phyloP scores from a whole-genome alignment of 139 green algal genomes.

The Deuterostichococcus epilithicus region DNA sequence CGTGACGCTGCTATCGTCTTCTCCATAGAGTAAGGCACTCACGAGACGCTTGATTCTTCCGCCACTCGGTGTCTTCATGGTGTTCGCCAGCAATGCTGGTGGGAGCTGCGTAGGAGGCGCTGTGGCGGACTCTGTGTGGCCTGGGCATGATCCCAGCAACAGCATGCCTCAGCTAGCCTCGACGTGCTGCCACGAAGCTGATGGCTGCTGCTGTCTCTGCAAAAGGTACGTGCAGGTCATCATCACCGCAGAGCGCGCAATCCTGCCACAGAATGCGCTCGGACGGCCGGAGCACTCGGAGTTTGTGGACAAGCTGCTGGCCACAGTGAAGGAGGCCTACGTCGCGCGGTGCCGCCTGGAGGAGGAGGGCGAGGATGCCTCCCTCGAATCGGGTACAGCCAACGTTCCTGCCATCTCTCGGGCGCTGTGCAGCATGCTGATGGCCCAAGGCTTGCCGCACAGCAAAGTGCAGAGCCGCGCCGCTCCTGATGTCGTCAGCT shows the following conservation, averaged over 20 bases:
- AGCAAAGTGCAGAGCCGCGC: too few species aligned
- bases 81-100: too few species aligned
- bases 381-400: constrained; percentile 18
- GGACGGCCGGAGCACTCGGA: constrained; percentile 22
- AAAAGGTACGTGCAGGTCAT: constrained; percentile 53
- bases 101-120: too few species aligned
- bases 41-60: too few species aligned
- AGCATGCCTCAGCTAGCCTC: too few species aligned
- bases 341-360: constrained; percentile 24
- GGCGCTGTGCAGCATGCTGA: constrained; percentile 3
- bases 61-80: too few species aligned
- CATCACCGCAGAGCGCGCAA: constrained; percentile 55
- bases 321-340: constrained; percentile 38
- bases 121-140: too few species aligned
- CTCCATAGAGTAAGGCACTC: constrained; percentile 43
- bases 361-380: constrained; percentile 14
- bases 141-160: too few species aligned
- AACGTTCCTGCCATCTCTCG: too few species aligned
- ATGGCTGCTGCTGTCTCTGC: neutral
- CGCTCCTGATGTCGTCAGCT: too few species aligned
- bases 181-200: too few species aligned
- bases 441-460: neutral
- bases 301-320: too few species aligned
- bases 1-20: constrained; percentile 72
- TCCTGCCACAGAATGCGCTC: constrained; percentile 38